phyloP scores from a whole-genome alignment of 2,329 filamentous ascomycete genomes.

The Aspergillus latus region DNA sequence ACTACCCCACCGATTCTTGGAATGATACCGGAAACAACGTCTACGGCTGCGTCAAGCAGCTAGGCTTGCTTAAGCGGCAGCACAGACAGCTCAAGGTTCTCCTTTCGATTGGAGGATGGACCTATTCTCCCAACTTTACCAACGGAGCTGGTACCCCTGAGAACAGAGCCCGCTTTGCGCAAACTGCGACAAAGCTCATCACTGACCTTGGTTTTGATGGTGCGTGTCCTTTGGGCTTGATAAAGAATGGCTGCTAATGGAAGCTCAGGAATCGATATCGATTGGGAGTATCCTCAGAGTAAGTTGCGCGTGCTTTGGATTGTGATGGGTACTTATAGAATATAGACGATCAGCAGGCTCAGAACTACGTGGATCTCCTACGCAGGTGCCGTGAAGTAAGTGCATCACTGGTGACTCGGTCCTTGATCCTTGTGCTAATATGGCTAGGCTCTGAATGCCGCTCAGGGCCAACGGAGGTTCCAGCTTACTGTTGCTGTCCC shows the following conservation, averaged over 20 bases:
- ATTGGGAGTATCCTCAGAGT: slow-evolving; percentile 51
- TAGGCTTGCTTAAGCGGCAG: slow-evolving; percentile 71
- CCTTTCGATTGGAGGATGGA: slow-evolving; percentile 81
- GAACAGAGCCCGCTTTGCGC: slow-evolving; percentile 66
- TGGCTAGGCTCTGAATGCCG: slow-evolving; percentile 35
- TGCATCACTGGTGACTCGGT: background rate
- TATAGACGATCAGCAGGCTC: slow-evolving; percentile 44
- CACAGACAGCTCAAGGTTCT: slow-evolving; percentile 76
- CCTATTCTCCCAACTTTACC: slow-evolving; percentile 75
- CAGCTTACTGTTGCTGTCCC: slow-evolving; percentile 52
- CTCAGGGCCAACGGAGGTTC: slow-evolving; percentile 46
- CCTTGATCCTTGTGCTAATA: slow-evolving; percentile 11
- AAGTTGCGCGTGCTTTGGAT: background rate
- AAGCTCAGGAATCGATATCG: slow-evolving; percentile 42
- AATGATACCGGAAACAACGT: slow-evolving; percentile 71
- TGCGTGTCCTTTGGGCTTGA: slow-evolving; percentile 14
- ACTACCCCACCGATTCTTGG: slow-evolving; percentile 65
- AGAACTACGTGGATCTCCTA: slow-evolving; percentile 46
- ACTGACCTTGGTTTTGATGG: slow-evolving; percentile 73
- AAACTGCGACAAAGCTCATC: slow-evolving; percentile 70
- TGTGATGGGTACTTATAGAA: slow-evolving; percentile 14
- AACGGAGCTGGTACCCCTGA: slow-evolving; percentile 62
- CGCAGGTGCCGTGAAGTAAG: slow-evolving; percentile 42
- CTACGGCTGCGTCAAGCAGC: slow-evolving; percentile 75
- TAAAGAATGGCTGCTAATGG: slow-evolving; percentile 1